Conservation (phyloP, 805 yeast species). For the Myxozyma kluyveri region DNA sequence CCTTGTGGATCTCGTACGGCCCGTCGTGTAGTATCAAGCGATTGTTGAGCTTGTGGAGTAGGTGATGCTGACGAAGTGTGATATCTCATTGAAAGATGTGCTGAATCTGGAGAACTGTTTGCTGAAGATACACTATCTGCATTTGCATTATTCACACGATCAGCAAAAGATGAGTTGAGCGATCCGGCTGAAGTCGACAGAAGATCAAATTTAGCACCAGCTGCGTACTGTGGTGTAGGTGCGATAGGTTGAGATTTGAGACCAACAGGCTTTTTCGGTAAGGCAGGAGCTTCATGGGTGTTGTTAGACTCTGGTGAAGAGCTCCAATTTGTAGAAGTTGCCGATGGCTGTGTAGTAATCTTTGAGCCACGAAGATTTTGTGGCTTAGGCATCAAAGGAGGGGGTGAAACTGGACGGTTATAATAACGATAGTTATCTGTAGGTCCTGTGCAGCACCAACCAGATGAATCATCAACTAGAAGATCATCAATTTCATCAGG, state of each 20-base stretch:
- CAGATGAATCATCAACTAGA: conserved; percentile 18
- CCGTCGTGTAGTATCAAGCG: conserved; percentile 9
- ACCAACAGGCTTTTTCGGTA: not conserved
- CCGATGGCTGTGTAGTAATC: conserved; percentile 15
- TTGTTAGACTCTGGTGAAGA: conserved; percentile 1
- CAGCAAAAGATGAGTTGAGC: conserved; percentile 21
- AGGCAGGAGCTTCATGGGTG: not conserved
- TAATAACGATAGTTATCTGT: conserved; percentile 16
- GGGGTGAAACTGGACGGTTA: conserved; percentile 29
- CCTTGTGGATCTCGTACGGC: not conserved
- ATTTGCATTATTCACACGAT: not conserved
- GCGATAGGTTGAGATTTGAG: not conserved
- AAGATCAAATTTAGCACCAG: conserved; percentile 13
- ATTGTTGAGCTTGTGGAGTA: conserved; percentile 17
- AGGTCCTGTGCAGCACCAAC: conserved; percentile 16
- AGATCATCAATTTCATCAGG: conserved; percentile 33
- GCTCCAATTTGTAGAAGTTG: conserved; percentile 18
- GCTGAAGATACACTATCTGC: not conserved
- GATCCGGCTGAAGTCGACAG: conserved; percentile 25
- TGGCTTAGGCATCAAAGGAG: conserved; percentile 29
- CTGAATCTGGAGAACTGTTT: too few species aligned
- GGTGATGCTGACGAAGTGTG: conserved; percentile 1
- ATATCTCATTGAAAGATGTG: too few species aligned
- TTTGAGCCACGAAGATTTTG: conserved; percentile 13
- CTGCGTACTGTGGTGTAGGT: not conserved